phyloP scores from a whole-genome alignment of 2,329 filamentous ascomycete genomes.

The Coniochaeta hoffmannii region DNA sequence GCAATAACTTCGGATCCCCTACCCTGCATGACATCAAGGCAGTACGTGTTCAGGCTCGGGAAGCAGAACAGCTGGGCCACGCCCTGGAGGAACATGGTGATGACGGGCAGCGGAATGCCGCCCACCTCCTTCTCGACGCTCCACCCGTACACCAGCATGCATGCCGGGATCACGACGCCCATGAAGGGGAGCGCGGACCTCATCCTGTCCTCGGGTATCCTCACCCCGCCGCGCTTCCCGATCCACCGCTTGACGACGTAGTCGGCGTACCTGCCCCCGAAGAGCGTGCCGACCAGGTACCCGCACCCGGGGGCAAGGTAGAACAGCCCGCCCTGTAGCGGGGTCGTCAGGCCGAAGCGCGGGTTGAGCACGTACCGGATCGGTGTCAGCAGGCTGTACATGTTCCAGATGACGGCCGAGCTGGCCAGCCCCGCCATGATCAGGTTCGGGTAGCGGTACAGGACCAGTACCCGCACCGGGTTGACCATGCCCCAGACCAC shows the following conservation, averaged over 20 bases:
- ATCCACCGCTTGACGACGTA: constrained; percentile 56
- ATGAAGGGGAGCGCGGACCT: constrained; percentile 53
- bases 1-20: constrained; percentile 67
- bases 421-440: constrained; percentile 50
- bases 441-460: constrained; percentile 60
- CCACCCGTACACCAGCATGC: constrained; percentile 65
- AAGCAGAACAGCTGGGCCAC: constrained; percentile 64
- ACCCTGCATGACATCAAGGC: constrained; percentile 71
- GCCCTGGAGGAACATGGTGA: constrained; percentile 63
- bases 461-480: constrained; percentile 46
- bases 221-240: constrained; percentile 40
- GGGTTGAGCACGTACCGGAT: constrained; percentile 67
- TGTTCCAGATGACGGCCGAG: constrained; percentile 61
- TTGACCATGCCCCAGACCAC: constrained; percentile 53
- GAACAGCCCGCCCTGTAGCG: constrained; percentile 59
- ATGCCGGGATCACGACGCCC: constrained; percentile 52
- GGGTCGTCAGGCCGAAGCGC: constrained; percentile 55
- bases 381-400: constrained; percentile 60
- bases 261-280: constrained; percentile 64
- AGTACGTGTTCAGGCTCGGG: constrained; percentile 65
- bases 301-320: constrained; percentile 64
- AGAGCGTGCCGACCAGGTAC: constrained; percentile 58
- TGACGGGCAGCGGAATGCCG: constrained; percentile 45
- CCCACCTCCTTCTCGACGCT: constrained; percentile 28
- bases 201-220: constrained; percentile 63